phyloP scores from a whole-genome alignment of 352 stramenopile species.

The Phytophthora rubi region DNA sequence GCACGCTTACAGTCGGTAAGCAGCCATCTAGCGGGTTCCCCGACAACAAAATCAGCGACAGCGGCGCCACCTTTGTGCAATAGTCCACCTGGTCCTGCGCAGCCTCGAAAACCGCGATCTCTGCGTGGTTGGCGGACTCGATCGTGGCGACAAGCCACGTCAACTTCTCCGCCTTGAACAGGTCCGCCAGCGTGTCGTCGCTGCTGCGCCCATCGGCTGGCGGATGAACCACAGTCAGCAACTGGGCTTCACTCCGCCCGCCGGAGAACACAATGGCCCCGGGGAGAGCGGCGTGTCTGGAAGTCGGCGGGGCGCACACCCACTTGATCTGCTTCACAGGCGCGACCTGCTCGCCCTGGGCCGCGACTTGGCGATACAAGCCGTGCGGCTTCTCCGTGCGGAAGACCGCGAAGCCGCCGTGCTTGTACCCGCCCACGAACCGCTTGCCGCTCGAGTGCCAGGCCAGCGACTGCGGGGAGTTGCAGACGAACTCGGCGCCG shows the following conservation, averaged over 20 bases:
- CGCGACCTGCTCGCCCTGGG: constrained; percentile 7
- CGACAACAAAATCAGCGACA: constrained; percentile 70
- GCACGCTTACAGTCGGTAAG: constrained; percentile 64
- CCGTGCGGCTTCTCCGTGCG: constrained; percentile 64
- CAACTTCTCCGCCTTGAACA: constrained; percentile 70
- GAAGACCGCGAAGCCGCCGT: constrained; percentile 66
- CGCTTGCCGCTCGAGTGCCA: constrained; percentile 83
- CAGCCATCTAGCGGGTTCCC: constrained; percentile 79
- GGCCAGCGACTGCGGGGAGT: constrained; percentile 63
- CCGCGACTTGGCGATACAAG: constrained; percentile 32
- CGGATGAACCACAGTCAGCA: constrained; percentile 57
- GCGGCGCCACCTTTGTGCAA: constrained; percentile 52
- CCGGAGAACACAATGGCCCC: constrained; percentile 63
- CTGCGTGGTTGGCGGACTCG: constrained; percentile 53
- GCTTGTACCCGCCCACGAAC: constrained; percentile 74
- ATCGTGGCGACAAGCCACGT: constrained; percentile 55
- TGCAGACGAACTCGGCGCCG: constrained; percentile 20
- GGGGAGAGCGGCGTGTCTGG: constrained; percentile 51
- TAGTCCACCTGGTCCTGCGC: constrained; percentile 66
- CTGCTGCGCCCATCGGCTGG: constrained; percentile 33
- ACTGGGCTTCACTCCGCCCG: constrained; percentile 38
- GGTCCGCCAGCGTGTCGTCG: constrained; percentile 58
- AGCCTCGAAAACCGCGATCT: constrained; percentile 55
- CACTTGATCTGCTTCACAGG: constrained; percentile 63
- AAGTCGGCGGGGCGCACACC: constrained; percentile 67